phyloP scores from a whole-genome alignment of 2,329 filamentous ascomycete genomes.

The Falciphora oryzae region DNA sequence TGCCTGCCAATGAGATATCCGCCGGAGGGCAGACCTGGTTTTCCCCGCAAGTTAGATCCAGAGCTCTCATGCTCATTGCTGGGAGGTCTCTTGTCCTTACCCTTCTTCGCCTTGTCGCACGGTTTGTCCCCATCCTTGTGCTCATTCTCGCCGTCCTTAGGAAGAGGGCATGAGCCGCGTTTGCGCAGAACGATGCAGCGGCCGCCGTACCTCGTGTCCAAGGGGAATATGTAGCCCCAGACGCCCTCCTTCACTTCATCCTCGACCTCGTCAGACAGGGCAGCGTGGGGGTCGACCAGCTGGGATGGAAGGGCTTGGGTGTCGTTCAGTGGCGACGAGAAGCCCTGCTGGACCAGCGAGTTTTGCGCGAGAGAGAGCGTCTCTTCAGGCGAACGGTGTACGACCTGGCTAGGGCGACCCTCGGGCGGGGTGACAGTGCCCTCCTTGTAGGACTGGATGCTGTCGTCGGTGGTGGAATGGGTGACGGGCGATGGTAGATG shows the following conservation, averaged over 20 bases:
- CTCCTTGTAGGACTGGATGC: conserved; percentile 61
- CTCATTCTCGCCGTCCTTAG: conserved; percentile 35
- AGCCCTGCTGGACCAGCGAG: conserved; percentile 25
- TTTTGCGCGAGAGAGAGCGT: conserved; percentile 31
- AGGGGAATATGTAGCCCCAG: conserved; percentile 89
- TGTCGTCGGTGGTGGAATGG: conserved; percentile 49
- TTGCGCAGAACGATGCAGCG: conserved; percentile 68
- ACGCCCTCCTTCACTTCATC: conserved; percentile 81
- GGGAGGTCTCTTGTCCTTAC: conserved; percentile 21
- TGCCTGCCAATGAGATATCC: conserved; percentile 92
- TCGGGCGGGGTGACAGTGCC: conserved; percentile 65
- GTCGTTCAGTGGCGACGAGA: conserved; percentile 55
- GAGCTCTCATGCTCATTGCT: conserved; percentile 47
- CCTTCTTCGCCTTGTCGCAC: conserved; percentile 36
- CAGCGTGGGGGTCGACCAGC: conserved; percentile 65
- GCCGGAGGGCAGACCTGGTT: conserved; percentile 62
- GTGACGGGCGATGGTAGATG: conserved; percentile 81
- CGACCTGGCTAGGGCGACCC: conserved; percentile 48
- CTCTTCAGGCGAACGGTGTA: conserved; percentile 45
- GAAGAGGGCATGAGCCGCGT: conserved; percentile 62
- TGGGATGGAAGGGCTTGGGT: conserved; percentile 69
- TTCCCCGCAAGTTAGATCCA: conserved; percentile 42
- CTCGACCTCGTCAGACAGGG: conserved; percentile 74
- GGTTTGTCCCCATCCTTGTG: conserved; percentile 11
- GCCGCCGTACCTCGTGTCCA: conserved; percentile 63